Evolutionary conservation across 2,329 filamentous ascomycete genomes (phyloP), one percentile per base, ranked within the genome.

Genomic region (Clonostachys chloroleuca): DNA sequence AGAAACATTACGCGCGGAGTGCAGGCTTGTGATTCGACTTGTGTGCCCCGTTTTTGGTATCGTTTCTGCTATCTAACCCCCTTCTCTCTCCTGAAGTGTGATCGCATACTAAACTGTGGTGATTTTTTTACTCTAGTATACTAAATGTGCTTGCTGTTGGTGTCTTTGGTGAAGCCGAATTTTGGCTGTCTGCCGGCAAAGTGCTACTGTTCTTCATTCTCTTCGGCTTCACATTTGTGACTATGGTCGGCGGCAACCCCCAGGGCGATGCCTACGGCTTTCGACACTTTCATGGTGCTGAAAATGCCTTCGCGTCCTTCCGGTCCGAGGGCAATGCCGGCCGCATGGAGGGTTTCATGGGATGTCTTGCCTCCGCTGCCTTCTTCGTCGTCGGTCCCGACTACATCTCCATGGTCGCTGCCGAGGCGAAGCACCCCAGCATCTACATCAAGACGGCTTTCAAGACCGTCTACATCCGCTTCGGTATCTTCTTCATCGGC

Each of bases 261-360:
- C 74, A 77, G 4, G 71, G 72, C 2, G 71, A 78, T 17, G 70
- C 76, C 3, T 74, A 82, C 46, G 84, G 85, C 1, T 87, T 87
- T 59, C 65, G 75, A 42, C 86, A 86, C 59, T 89, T 84, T 81
- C 76, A 70, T 46, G 65, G 79, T 35, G 83, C 83, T 0, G 81
- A 78, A 71, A 82, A 80, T 2, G 36, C 56, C 1, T 60, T 61
- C 47, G 74, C 72, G 3, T 77, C 81, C 51, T 69, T 80, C 46
- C 74, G 83, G 47, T 75, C 79, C 43, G 67, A 67, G 0, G 86
- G 84, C 1, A 59, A 74, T 37, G 71, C 85, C 0, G 87, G 86
- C 13, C 73, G 75, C 34, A 87, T 84, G 52, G 70, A 87, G 9
- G 84, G 84, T 0, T 86, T 87, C 57, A 64, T 86, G 33, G 76